phyloP scores from a whole-genome alignment of 805 yeast species.

The Tetrapisispora phaffii region DNA sequence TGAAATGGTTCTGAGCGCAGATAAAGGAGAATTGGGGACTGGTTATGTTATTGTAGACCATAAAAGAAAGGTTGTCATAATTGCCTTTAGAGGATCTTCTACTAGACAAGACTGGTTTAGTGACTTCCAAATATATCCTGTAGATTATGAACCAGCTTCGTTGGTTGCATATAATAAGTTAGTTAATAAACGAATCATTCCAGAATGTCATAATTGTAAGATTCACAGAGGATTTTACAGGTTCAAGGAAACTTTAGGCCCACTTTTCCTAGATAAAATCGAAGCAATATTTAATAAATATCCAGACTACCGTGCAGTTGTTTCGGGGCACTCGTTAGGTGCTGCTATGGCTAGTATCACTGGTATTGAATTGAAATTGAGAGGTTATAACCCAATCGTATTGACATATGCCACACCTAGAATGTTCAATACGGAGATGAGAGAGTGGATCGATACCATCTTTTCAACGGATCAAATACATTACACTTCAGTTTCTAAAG shows the following conservation, averaged over 20 bases:
- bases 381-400: constrained; percentile 46
- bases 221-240: constrained; percentile 59
- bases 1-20: constrained; percentile 33
- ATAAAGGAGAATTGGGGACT: constrained; percentile 40
- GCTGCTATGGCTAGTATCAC: constrained; percentile 58
- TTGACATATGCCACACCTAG: constrained; percentile 57
- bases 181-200: constrained; percentile 15
- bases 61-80: constrained; percentile 32
- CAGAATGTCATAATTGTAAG: constrained; percentile 40
- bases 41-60: constrained; percentile 48
- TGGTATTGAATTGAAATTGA: constrained; percentile 49
- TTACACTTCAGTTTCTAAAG: constrained; percentile 12
- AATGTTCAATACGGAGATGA: constrained; percentile 45
- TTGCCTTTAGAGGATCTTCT: constrained; percentile 57
- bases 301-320: constrained; percentile 41
- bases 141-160: constrained; percentile 39
- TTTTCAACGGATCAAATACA: constrained; percentile 35
- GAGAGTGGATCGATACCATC: constrained; percentile 41
- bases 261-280: constrained; percentile 31
- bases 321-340: constrained; percentile 70
- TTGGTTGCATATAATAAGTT: constrained; percentile 13
- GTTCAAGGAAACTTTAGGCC: constrained; percentile 36
- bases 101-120: constrained; percentile 52
- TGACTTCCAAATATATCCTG: constrained; percentile 43
- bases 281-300: constrained; percentile 27